Conservation (phyloP, 2,329 filamentous ascomycete genomes). For the Fusarium cicatricum region DNA sequence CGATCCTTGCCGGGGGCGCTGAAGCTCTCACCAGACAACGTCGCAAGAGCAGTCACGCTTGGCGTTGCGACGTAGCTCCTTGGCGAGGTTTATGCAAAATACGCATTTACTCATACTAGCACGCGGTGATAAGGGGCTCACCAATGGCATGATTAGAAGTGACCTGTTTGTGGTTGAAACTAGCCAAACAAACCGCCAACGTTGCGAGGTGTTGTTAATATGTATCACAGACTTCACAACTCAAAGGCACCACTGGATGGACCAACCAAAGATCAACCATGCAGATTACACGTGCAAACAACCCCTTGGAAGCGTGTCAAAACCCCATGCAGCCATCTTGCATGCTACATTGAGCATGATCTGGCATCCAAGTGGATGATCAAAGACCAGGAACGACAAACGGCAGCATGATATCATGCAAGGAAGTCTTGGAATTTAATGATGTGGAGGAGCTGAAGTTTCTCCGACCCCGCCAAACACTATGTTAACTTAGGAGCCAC, state of each 20-base stretch:
- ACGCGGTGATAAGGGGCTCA: too few species aligned
- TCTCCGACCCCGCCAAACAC: constrained; percentile 30
- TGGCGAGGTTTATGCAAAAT: neutral
- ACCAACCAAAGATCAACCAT: neutral
- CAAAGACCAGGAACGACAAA: too few species aligned
- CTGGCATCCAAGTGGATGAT: too few species aligned
- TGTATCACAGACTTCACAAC: too few species aligned
- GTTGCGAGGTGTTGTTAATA: too few species aligned
- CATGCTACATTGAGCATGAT: neutral
- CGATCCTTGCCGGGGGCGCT: constrained; percentile 18
- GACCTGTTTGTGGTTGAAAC: too few species aligned
- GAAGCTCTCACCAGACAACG: constrained; percentile 29
- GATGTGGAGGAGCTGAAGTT: neutral
- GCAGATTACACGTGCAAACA: too few species aligned
- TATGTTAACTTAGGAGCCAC: neutral
- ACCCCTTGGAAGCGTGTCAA: neutral
- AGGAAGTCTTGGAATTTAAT: too few species aligned
- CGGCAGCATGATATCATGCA: too few species aligned
- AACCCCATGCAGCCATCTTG: neutral
- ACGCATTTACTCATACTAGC: too few species aligned
- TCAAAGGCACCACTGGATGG: neutral
- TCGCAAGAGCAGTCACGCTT: neutral
- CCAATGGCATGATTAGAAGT: too few species aligned
- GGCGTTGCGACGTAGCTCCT: constrained; percentile 14
- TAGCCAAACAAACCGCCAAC: too few species aligned